Evolutionary conservation across 2,329 filamentous ascomycete genomes (phyloP).

Genomic region (Penicillium polonicum): DNA sequence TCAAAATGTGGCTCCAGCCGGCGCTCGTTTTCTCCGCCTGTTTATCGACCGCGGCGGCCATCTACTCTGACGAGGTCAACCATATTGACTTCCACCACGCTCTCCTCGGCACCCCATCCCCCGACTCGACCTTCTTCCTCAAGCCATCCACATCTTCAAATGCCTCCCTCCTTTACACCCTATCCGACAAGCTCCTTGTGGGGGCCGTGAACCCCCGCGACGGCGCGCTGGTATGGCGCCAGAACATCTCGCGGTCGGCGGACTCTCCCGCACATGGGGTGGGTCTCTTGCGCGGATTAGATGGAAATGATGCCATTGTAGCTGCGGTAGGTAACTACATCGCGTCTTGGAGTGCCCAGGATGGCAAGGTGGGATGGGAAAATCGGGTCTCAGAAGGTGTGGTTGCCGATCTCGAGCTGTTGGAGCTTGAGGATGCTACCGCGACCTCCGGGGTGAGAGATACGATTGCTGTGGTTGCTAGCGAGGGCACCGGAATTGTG

Average conservation of each 20-base stretch:
- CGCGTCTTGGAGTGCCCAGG: conserved; percentile 78
- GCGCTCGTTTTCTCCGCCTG: conserved; percentile 44
- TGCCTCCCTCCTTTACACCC: conserved; percentile 85
- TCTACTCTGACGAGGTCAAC: conserved; percentile 89
- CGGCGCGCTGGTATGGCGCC: conserved; percentile 83
- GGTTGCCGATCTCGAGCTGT: conserved; percentile 62
- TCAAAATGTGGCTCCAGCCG: conserved; percentile 44
- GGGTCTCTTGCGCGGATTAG: conserved; percentile 65
- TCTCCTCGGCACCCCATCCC: conserved; percentile 77
- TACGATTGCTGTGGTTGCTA: conserved; percentile 65
- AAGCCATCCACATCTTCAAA: conserved; percentile 76
- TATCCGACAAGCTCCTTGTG: conserved; percentile 79
- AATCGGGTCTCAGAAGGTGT: conserved; percentile 54
- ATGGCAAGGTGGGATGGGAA: conserved; percentile 77
- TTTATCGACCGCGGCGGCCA: conserved; percentile 58
- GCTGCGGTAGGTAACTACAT: conserved; percentile 70
- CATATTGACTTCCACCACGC: conserved; percentile 90
- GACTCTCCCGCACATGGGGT: conserved; percentile 16
- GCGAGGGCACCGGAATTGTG: conserved; percentile 55
- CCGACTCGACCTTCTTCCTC: conserved; percentile 91
- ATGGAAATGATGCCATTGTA: conserved; percentile 74
- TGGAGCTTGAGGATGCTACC: conserved; percentile 64
- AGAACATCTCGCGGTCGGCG: conserved; percentile 59
- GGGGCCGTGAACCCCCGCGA: conserved; percentile 87
- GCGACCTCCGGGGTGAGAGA: conserved; percentile 54